Evolutionary conservation across 352 stramenopile species (phyloP).

Genomic region (Pythium folliculosum): DNA sequence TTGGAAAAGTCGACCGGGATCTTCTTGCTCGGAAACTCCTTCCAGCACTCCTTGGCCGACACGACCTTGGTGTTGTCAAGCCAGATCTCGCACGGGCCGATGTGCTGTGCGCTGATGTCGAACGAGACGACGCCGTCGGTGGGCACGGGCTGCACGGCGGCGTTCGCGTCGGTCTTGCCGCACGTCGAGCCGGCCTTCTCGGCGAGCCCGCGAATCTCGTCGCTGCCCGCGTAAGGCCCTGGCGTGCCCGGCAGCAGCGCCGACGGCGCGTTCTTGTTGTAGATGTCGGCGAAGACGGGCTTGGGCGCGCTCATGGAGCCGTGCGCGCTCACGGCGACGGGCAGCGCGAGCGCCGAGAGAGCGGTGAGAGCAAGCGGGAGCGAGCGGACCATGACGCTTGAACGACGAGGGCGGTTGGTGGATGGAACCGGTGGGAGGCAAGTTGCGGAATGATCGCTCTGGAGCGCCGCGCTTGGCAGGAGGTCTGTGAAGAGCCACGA

Average conservation of each 20-base stretch:
- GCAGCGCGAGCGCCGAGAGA: constrained; percentile 7
- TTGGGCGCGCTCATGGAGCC: constrained; percentile 17
- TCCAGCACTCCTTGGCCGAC: constrained; percentile 38
- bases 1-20: constrained; percentile 41
- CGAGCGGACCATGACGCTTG: constrained; percentile 10
- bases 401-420: not conserved
- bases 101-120: constrained; percentile 37
- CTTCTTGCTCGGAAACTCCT: constrained; percentile 32
- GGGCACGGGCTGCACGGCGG: constrained; percentile 29
- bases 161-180: constrained; percentile 37
- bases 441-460: constrained; percentile 13
- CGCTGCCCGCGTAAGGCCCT: constrained; percentile 35
- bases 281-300: constrained; percentile 19
- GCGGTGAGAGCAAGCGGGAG: constrained; percentile 3
- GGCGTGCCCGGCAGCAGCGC: constrained; percentile 17
- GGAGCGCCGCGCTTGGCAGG: not conserved
- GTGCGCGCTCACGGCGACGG: constrained; percentile 13
- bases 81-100: constrained; percentile 52
- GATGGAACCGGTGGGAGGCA: not conserved
- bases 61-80: constrained; percentile 36
- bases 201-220: constrained; percentile 33
- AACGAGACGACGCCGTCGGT: constrained; percentile 28
- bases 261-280: constrained; percentile 24
- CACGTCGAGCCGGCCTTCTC: constrained; percentile 38
- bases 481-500: too few species aligned